Base-by-base conservation (phyloP, 2,329 filamentous ascomycete genomes). In the Plenodomus lindquistii region DNA sequence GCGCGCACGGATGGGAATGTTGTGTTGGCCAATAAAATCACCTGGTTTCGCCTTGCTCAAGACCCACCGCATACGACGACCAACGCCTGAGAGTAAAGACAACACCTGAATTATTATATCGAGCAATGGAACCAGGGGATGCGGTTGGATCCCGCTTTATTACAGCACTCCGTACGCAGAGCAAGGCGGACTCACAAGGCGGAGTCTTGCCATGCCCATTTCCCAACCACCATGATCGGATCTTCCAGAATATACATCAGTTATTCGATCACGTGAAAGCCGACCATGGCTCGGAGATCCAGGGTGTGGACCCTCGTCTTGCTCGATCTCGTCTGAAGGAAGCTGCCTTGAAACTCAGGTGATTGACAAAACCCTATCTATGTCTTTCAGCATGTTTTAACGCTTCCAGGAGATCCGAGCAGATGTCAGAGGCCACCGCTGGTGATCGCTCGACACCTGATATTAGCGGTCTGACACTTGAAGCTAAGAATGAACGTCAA, bases 151-250 rank as follows among this genome's bases (percentile, higher is more conserved):
- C 63, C 4, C 57, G 57, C 18, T 72, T 57, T 19, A 55, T 65
- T 9, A 54, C 57, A 17, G 60, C 60, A 1, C 46, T 72, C 18
- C 50, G 58, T 22, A 66, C 55, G 0, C 68, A 72, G 56, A 51
- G 54, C 18, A 43, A 46, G 40, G 63, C 64, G 5, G 42, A 43
- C n/a, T 44, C 51, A 17, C 40, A 46, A 8, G 48, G 55, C 9
- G 55, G 59, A 16, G 43, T 55, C 18, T 41, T 70, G 5, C 42
- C 57, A 1, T 73, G 69, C 50, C 69, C 70, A 1, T 71, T 63
- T 38, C 62, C 62, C 20, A 46, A 44, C 4, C 62, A 66, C 19
- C 45, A 59, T 8, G 62, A 62, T 1, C 54, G 62, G 1, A 62
- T 67, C 0, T 73, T 73, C 47, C 65, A 66, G 9, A 56, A 9